Evolutionary conservation across 1,284 basidiomycete species (phyloP), one percentile per base, ranked within the genome.

Genomic region (Mycosarcoma mackinlayi): DNA sequence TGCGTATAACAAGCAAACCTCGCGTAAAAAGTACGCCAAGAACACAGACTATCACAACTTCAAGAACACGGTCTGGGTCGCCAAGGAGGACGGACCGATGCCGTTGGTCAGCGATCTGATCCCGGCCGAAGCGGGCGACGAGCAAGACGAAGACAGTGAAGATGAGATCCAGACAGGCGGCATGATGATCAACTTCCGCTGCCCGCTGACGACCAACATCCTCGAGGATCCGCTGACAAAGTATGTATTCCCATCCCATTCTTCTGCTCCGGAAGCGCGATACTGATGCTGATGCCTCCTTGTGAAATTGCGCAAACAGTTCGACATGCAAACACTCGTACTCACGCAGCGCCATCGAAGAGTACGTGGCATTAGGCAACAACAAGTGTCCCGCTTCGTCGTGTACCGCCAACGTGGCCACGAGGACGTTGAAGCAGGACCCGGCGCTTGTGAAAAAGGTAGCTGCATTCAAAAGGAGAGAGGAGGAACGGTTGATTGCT

Each of bases 91-190:
- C 6, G 73, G 77, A 11, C 59, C 76, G 6, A 78, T 78, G 78
- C 78, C 78, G 14, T 60, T 65, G 1, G 51, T 80, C 1, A 51
- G 45, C 13, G 78, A 80, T 30, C 40, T 79, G 34, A 66, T 80
- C 42, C 67, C 73, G 1, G 57, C 61, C 8, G 49, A 51, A 35
- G 23, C 30, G 2, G 49, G 39, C 10, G 49, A 51, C 19, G 39
- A 51, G 3, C 7, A 42, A 7, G 31, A 51, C 5, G 62, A 67
- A 27, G 38, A 58, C 2, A 55, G 53, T 6, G 65, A 64, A 16
- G 60, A 79, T 9, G 77, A 79, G 1, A 60, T 79, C 23, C 56
- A 69, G 5, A 52, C 71, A 13, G 77, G 78, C 16, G 77, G 73
- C 16, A 38, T 42, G 3, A 51, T 55, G 23, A 68, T 65, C 25